phyloP scores from a whole-genome alignment of 1,284 basidiomycete species.

The Heliocybe sulcata region DNA sequence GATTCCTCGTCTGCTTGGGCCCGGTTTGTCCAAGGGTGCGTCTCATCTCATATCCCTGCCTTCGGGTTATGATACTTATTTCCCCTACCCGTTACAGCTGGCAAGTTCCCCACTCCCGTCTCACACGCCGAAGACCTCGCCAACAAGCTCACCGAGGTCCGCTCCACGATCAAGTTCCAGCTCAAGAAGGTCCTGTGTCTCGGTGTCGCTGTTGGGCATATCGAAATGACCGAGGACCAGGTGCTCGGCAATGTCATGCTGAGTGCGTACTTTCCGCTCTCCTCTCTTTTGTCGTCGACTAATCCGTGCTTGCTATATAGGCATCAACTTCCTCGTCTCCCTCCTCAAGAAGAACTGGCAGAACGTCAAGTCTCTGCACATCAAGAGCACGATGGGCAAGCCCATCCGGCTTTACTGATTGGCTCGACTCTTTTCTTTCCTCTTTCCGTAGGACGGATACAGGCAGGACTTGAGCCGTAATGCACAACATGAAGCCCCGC shows the following conservation, averaged over 20 bases:
- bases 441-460: conserved; percentile 6
- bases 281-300: conserved; percentile 6
- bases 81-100: conserved; percentile 56
- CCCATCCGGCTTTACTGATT: conserved; percentile 91
- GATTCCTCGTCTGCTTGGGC: conserved; percentile 98
- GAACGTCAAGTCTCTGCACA: conserved; percentile 98
- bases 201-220: conserved; percentile 97
- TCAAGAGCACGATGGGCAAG: conserved; percentile 99
- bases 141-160: conserved; percentile 94
- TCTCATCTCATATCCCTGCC: too few relatives aligned
- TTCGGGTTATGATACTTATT: too few relatives aligned
- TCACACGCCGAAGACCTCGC: conserved; percentile 88
- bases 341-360: conserved; percentile 99
- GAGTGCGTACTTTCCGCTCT: conserved; percentile 39
- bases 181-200: conserved; percentile 99
- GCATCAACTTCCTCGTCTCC: conserved; percentile 99
- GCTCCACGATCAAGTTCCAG: conserved; percentile 99
- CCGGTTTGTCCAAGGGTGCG: conserved; percentile 96
- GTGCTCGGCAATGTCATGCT: conserved; percentile 97
- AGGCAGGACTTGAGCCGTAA: conserved; percentile 34
- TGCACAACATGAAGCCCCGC: conserved; percentile 87
- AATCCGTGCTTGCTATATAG: conserved; percentile 25
- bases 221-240: conserved; percentile 98
- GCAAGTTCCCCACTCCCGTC: conserved; percentile 99
- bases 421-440: conserved; percentile 13